Base-by-base conservation (phyloP, 495 filamentous ascomycete species). In the Trichoderma orchidacearum region DNA sequence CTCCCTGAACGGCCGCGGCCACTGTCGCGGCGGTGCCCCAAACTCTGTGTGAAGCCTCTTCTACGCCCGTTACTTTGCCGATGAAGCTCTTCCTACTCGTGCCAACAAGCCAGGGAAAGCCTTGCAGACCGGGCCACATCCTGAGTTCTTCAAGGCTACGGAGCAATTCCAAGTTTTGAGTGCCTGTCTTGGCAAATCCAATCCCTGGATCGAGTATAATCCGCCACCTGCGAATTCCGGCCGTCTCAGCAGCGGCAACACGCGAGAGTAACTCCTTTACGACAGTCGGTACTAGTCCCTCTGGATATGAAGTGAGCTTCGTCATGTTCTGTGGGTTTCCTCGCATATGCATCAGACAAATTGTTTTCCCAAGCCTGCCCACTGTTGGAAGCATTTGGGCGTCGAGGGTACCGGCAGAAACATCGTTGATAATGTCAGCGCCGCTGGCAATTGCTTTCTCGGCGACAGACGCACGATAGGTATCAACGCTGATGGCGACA, bases 301-400 rank as follows among this genome's bases (percentile, higher is more conserved):
- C 62, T 0, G 88, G 88, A 68, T 96, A 96, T 8, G 76, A 64
- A 30, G 78, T 79, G 7, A 87, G 69, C 3, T 66, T 67, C 35
- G 73, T 83, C 93, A 97, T 98, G 3, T 87, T 96, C 25, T 77
- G 73, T 0, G 93, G 89, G 3, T 80, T 85, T 29, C 93, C 93
- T 62, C 93, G 89, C 85, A 92, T 96, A 68, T 98, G 93, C 90
- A 94, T 95, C 25, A 98, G 72, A 62, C 87, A 85, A 35, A 95
- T 79, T 1, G 90, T 86, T 57, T 84, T 86, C n/a, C 87, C 87
- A 0, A 92, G 76, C 2, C 77, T 68, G 0, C 93, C 93, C 48
- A 89, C 83, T 0, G 87, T 92, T 5, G 81, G 64, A 0, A 98
- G 77, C 90, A 98, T 96, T 0, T 80, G 79, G 0, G 80, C 71